Percentiles rank a stretch among this genome's conserved stretches.
Evolutionary conservation across 73 alveolate species (phyloP).

Genomic region (Paramecium tetraurelia): DNA sequence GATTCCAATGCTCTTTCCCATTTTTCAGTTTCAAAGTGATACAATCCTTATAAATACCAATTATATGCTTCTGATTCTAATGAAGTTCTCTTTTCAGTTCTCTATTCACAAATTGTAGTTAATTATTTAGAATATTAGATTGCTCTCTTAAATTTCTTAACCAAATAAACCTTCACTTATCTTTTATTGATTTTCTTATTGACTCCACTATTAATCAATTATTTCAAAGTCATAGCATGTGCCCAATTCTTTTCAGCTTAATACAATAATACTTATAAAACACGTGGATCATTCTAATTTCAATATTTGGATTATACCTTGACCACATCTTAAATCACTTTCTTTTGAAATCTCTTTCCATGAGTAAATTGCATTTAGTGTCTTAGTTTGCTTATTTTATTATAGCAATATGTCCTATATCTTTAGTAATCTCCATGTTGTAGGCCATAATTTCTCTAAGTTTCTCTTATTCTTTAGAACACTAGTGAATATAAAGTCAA

Average conservation of each 20-base stretch:
- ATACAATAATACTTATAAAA: conserved; percentile 14
- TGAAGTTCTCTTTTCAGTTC: conserved; percentile 27
- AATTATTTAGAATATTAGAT: not conserved
- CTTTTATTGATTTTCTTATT: conserved; percentile 33
- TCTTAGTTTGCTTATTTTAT: not conserved
- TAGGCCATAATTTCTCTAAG: conserved; percentile 1
- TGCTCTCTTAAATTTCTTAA: conserved; percentile 23
- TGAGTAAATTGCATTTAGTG: not conserved
- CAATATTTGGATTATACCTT: not conserved
- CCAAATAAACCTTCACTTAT: not conserved
- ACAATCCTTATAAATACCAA: not conserved
- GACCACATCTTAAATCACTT: not conserved
- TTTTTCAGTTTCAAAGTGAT: conserved; percentile 35
- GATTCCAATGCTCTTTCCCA: conserved; percentile 33
- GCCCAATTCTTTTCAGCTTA: conserved; percentile 47
- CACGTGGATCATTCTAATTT: conserved; percentile 53
- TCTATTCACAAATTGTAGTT: not conserved
- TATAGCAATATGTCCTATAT: conserved; percentile 34
- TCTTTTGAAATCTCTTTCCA: conserved; percentile 41
- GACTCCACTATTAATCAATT: conserved; percentile 33
- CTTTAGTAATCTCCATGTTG: conserved; percentile 39
- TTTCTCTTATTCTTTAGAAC: not conserved
- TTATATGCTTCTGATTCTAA: conserved; percentile 27
- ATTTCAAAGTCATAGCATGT: conserved; percentile 35
- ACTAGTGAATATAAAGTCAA: not conserved